Evolutionary conservation across 2,329 filamentous ascomycete genomes (phyloP), one percentile per base, ranked within the genome.

Genomic region (Phialophora tarda): DNA sequence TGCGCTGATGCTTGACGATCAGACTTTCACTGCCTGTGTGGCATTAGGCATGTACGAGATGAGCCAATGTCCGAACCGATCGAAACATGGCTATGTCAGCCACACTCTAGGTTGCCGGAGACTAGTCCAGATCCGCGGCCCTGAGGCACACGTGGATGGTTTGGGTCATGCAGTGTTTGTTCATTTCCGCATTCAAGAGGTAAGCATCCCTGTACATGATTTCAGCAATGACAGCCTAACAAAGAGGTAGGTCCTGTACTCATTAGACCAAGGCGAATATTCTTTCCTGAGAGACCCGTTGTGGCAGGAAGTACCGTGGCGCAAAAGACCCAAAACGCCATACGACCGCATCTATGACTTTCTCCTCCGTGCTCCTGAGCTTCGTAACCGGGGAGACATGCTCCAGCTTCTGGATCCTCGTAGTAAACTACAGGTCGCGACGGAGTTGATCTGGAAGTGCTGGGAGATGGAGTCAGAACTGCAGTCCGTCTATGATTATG

Each of bases 11-110:
- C 74, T 74, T 58, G 69, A 73, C 50, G 75, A 79, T 51, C 75
- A 76, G 28, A 79, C 76, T 0, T 70, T 79, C 11, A 76, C 75
- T 12, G 75, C 77, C 4, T 79, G 77, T 58, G 71, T 79, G 69
- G 71, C 74, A 7, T 63, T 79, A 2, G 70, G 73, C 23, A 71
- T 77, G 56, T 80, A 79, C 55, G 76, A 77, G 61, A 63, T 76
- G 10, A 67, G 74, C 34, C 77, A 79, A 69, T 80, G 78, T 65
- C 78, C 78, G 0, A 71, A 68, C 41, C 61, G 71, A 14, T 74
- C 71, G n/a, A 65, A 70, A 10, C 59, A 70, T 2, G 77, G 72
- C 2, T 78, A 76, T 70, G 65, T 74, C 8, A 74, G 70, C 32
- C 78, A 79, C 55, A 73, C 74, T 23, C 70, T 72, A 12, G 78